Evolutionary conservation across 2,329 filamentous ascomycete species (phyloP).

Genomic region (Fusarium temperatum): DNA sequence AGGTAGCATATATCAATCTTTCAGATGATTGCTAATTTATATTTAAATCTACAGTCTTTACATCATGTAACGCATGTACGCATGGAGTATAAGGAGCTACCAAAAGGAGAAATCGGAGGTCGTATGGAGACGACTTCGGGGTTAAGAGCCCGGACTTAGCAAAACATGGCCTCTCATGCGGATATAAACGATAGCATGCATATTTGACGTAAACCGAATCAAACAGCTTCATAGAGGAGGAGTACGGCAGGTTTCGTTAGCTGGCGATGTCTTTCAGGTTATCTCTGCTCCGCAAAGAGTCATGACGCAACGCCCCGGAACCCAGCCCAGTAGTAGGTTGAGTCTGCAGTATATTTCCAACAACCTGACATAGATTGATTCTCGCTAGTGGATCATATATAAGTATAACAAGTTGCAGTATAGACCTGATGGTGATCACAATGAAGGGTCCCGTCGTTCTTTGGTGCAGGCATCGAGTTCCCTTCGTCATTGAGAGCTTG

Average conservation of each 20-base stretch:
- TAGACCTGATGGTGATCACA: not conserved
- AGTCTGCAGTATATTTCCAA: not conserved
- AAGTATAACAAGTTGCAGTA: no score
- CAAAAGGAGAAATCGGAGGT: not conserved
- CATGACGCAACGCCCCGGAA: no score
- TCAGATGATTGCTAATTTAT: no score
- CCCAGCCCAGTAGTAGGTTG: not conserved
- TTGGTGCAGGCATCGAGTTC: not conserved
- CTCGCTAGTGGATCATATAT: not conserved
- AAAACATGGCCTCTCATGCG: not conserved
- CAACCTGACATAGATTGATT: not conserved
- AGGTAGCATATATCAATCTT: no score
- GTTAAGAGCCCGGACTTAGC: constrained; percentile 4
- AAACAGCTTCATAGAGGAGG: no score
- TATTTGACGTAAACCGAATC: no score
- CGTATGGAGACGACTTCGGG: not conserved
- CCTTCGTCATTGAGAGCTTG: not conserved
- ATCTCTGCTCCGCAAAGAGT: no score
- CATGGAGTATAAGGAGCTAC: not conserved
- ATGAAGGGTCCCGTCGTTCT: not conserved
- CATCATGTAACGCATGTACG: no score
- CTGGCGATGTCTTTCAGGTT: no score
- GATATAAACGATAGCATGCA: not conserved
- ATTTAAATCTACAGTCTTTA: no score
- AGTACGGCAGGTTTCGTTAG: no score